Evolutionary conservation across 192 early-diverging fungal genomes (phyloP).

Genomic region (Coemansia sp.): DNA sequence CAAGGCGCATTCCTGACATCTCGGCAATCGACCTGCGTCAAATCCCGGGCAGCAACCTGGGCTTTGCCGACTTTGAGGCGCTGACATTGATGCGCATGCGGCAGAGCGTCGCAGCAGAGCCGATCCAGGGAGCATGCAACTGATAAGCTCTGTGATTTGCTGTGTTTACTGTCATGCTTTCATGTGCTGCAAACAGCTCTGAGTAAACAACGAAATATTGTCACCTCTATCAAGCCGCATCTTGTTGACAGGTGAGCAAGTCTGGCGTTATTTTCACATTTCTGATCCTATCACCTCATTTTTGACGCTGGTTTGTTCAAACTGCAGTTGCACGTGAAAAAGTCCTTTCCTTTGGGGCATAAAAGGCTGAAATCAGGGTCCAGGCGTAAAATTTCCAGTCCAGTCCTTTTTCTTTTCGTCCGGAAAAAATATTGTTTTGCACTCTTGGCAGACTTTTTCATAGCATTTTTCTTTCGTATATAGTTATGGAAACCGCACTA

Average conservation of each 20-base stretch:
- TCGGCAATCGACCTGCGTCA: slow-evolving; percentile 25
- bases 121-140: too few species aligned
- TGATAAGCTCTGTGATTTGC: too few species aligned
- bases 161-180: too few species aligned
- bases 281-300: not conserved
- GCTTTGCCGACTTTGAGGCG: slow-evolving; percentile 44
- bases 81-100: slow-evolving; percentile 52
- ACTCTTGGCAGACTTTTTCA: not conserved
- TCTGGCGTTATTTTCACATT: not conserved
- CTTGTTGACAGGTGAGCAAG: not conserved
- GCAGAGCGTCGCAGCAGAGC: slow-evolving; percentile 6
- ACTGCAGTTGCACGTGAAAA: slow-evolving; percentile 14
- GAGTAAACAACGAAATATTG: too few species aligned
- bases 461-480: not conserved
- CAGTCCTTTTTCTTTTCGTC: slow-evolving; percentile 10
- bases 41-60: slow-evolving; percentile 29
- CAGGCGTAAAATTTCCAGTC: slow-evolving; percentile 7
- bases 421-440: slow-evolving; percentile 3
- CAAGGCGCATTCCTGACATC: slow-evolving; percentile 17
- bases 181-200: too few species aligned
- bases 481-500: slow-evolving; percentile 19
- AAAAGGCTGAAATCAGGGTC: slow-evolving; percentile 6
- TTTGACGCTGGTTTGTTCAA: not conserved
- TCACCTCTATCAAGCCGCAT: too few species aligned
- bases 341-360: not conserved